Evolutionary conservation across 768 basidiomycete species (phyloP).

Genomic region (Infundibulicybe gibba): DNA sequence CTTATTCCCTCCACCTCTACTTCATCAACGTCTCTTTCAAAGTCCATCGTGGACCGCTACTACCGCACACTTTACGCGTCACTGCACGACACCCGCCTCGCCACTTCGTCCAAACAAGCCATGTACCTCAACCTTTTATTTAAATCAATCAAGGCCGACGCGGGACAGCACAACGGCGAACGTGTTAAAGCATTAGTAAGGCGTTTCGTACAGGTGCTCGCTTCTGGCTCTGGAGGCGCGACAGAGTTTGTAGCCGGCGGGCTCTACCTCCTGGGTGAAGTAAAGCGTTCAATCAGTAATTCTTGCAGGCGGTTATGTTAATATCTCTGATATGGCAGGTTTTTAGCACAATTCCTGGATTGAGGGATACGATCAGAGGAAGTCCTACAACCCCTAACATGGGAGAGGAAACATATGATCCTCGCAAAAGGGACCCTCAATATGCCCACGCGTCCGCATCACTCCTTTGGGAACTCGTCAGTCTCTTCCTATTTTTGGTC

Average conservation of each 20-base stretch:
- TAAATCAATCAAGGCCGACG: constrained; percentile 76
- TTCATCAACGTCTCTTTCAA: constrained; percentile 38
- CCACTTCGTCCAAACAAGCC: constrained; percentile 86
- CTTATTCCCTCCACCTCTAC: constrained; percentile 36
- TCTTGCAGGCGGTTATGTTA: not conserved
- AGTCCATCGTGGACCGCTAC: constrained; percentile 59
- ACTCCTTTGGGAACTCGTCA: constrained; percentile 88
- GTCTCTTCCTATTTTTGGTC: constrained; percentile 17
- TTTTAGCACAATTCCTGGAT: constrained; percentile 37
- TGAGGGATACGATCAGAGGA: constrained; percentile 30
- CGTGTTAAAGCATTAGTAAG: constrained; percentile 80
- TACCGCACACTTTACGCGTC: constrained; percentile 90
- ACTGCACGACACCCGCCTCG: constrained; percentile 76
- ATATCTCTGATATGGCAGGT: constrained; percentile 21
- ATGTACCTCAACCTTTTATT: constrained; percentile 95
- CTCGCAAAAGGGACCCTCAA: constrained; percentile 86
- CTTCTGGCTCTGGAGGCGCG: constrained; percentile 64
- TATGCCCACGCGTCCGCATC: constrained; percentile 77
- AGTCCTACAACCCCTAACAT: constrained; percentile 10
- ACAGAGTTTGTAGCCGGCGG: constrained; percentile 90
- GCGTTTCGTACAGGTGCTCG: constrained; percentile 79
- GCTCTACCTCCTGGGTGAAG: constrained; percentile 84
- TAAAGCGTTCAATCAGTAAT: constrained; percentile 29
- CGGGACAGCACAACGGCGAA: constrained; percentile 43
- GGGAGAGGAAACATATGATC: constrained; percentile 59